Conservation (phyloP, 441 rosid genomes). For the Raphanus hybrid region DNA sequence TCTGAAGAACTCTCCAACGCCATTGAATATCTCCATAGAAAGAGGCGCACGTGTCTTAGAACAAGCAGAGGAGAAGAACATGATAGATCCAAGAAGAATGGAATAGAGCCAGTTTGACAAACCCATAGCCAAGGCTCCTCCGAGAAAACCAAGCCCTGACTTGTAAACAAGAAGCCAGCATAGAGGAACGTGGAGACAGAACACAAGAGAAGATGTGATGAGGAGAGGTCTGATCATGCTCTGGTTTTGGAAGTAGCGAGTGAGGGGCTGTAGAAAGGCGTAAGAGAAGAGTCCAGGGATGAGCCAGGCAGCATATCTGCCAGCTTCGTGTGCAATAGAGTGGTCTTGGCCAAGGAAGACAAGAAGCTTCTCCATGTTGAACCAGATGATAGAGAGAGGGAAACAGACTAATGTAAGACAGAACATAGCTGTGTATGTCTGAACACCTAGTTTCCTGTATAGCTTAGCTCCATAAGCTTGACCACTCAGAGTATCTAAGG, state of each 20-base stretch:
- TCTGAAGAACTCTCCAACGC: constrained; percentile 54
- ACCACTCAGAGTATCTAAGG: constrained; percentile 65
- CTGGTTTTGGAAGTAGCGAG: constrained; percentile 62
- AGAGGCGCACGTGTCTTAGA: constrained; percentile 47
- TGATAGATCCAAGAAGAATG: constrained; percentile 51
- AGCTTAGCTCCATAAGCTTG: constrained; percentile 73
- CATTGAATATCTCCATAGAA: constrained; percentile 51
- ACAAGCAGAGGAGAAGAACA: constrained; percentile 54
- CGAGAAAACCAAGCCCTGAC: constrained; percentile 52
- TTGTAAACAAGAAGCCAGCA: constrained; percentile 67
- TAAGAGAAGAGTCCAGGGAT: constrained; percentile 62
- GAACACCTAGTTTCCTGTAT: constrained; percentile 55
- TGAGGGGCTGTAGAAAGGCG: constrained; percentile 52
- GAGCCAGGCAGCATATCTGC: constrained; percentile 54
- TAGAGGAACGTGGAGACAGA: constrained; percentile 53
- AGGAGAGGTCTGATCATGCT: constrained; percentile 60
- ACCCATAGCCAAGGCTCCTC: constrained; percentile 62
- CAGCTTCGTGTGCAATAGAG: constrained; percentile 58
- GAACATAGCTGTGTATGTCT: constrained; percentile 64
- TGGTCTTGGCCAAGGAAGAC: constrained; percentile 62
- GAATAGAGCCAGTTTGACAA: constrained; percentile 60
- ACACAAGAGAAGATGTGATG: constrained; percentile 43
- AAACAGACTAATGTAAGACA: constrained; percentile 55
- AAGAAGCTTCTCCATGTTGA: constrained; percentile 55
- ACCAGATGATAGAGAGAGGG: constrained; percentile 64